Evolutionary conservation across 2,329 filamentous ascomycete species (phyloP).

Genomic region (Paraconiothyrium brasiliense): DNA sequence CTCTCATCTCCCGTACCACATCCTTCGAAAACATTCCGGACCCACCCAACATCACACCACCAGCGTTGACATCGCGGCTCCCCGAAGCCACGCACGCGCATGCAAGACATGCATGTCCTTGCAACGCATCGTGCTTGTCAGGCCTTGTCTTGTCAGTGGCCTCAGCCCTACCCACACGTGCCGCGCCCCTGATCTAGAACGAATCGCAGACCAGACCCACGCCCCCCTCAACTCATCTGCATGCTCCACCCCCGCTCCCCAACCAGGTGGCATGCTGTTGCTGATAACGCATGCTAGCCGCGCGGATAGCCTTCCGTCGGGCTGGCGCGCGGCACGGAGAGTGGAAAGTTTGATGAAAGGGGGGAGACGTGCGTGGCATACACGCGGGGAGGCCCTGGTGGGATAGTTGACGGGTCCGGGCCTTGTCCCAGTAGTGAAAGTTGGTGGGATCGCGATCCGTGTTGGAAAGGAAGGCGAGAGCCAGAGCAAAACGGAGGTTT

Average conservation of each 20-base stretch:
- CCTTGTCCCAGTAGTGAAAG: background rate
- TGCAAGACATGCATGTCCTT: background rate
- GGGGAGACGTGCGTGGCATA: background rate
- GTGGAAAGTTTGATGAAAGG: conserved; percentile 9
- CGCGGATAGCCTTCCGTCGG: background rate
- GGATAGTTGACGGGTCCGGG: background rate
- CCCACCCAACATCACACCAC: background rate
- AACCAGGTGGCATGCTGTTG: background rate
- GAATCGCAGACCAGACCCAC: background rate
- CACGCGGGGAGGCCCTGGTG: background rate
- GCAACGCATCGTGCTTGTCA: background rate
- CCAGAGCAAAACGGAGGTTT: background rate
- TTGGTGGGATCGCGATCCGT: background rate
- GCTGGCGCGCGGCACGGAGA: background rate
- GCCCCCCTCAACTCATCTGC: background rate
- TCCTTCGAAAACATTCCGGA: background rate
- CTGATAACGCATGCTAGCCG: background rate
- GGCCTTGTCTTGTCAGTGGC: background rate
- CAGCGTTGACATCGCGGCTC: background rate
- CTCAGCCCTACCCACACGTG: no score
- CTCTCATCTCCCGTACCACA: background rate
- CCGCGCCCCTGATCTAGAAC: background rate
- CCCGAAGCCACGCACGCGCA: background rate
- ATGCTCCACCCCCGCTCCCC: conserved; percentile 7
- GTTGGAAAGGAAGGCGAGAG: background rate